These are phyloP conservation scores for Heliamphora exappendiculata DNA, from an alignment of 148 eudicot genomes.

Conservation along the genomic window DNA sequence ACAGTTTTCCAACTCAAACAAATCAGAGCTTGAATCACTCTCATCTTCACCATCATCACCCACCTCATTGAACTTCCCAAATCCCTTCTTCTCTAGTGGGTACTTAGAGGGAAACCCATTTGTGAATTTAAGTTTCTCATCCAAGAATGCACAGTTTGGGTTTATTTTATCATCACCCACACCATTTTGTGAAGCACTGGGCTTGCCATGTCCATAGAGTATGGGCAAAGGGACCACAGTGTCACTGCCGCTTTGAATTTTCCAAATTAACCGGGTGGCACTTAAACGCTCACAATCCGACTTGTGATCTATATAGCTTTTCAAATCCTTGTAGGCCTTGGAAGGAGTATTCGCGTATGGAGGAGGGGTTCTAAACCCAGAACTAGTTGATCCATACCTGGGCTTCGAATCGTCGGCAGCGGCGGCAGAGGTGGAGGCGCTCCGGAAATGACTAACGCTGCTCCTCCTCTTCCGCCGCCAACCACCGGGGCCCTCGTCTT, in stretches of 20 bases:
- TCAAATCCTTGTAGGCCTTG: constrained; percentile 39
- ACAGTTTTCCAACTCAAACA: constrained; percentile 21
- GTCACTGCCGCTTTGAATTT: too few species aligned
- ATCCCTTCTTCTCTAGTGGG: neutral
- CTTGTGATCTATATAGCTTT: constrained; percentile 36
- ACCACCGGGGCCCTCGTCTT: constrained; percentile 48
- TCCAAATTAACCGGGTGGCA: too few species aligned
- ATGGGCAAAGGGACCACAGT: neutral
- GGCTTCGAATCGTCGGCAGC: constrained; percentile 18
- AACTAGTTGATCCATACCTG: constrained; percentile 30
- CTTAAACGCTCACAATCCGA: too few species aligned
- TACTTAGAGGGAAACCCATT: constrained; percentile 6
- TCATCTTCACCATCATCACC: constrained; percentile 17
- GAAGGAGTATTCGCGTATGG: constrained; percentile 42
- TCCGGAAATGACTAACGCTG: constrained; percentile 57
- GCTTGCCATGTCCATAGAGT: too few species aligned
- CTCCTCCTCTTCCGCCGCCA: constrained; percentile 57
- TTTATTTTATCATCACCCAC: neutral
- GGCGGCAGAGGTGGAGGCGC: constrained; percentile 1
- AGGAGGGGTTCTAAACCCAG: constrained; percentile 68
- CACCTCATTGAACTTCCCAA: constrained; percentile 6
- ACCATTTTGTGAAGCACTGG: too few species aligned
- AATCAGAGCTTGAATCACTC: constrained; percentile 27
- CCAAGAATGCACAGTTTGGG: constrained; percentile 17
- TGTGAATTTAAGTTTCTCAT: constrained; percentile 30